These are phyloP conservation scores for Cercospora beticola DNA, from an alignment of 2,329 filamentous ascomycete genomes.

Conservation along the genomic window DNA sequence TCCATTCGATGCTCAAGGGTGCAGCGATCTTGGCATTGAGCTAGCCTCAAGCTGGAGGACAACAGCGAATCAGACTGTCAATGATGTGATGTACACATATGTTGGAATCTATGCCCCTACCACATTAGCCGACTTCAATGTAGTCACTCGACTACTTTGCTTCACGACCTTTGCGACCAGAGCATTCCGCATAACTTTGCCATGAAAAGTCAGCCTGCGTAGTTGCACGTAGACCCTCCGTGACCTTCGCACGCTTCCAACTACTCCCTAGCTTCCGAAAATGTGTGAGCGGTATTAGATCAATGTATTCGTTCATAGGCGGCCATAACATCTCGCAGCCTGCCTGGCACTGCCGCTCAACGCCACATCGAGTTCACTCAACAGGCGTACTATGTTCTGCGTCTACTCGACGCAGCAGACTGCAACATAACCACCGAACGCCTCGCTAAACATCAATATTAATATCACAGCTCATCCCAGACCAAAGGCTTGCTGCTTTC, in stretches of 20 bases:
- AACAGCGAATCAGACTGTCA: background rate
- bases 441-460: constrained; percentile 11
- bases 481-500: constrained; percentile 20
- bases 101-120: background rate
- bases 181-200: background rate
- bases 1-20: background rate
- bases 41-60: background rate
- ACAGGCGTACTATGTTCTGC: background rate
- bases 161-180: background rate
- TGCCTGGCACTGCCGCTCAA: background rate
- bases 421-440: background rate
- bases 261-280: background rate
- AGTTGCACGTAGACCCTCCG: background rate
- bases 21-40: background rate
- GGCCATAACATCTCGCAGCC: background rate
- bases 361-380: too few relatives aligned
- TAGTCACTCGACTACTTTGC: background rate
- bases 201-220: background rate
- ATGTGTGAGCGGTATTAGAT: background rate
- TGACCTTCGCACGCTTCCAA: background rate
- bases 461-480: constrained; percentile 20
- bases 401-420: background rate
- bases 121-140: background rate
- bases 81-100: background rate
- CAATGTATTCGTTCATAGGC: background rate